Base-by-base conservation (phyloP, 805 yeast species). In the Ogataea pignaliae region DNA sequence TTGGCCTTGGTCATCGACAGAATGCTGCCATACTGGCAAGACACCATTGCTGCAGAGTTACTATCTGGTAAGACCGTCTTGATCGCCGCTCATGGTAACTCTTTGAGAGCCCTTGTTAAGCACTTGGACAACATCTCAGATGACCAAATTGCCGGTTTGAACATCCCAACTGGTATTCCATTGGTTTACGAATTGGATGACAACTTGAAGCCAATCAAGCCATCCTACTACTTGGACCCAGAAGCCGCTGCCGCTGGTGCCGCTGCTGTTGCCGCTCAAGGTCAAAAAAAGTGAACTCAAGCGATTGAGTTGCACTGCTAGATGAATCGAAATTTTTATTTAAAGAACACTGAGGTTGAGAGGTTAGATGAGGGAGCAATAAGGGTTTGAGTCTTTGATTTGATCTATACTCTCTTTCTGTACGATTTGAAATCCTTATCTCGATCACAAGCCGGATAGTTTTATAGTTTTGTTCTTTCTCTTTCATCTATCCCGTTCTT, bases 181-280 rank as follows among this genome's bases (percentile, higher is more conserved):
- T 82, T 90, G 73, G 97, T 91, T 52, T 91, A 86, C 75, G 97
- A 91, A 75, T 82, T 90, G 65, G 97, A 90, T 68, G 85, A 78
- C 43, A 65, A 78, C 63, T 81, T 90, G 73, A 80, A 81, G 73
- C 97, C 97, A 73, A 75, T 83, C 66, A 89, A 89, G 83, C 85
- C 88, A 58, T 82, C 95, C 60, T 88, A 90, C 81, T 90, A 90
- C 83, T 84, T 90, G 73, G 98, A 90, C 75, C 98, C 98, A 63
- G 97, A 88, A 76, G 98, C 97, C 64, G 98, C 98, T 64, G 96
- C 90, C 54, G 97, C 97, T 44, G 98, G 98, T 79, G 98, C 97
- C 56, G 97, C 97, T 65, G 97, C 97, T 49, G 98, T 90, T 60
- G 98, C 97, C 61, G 88, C 88, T 61, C 98, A 90, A 77, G 98